Evolutionary conservation across 1,139 yeast species (phyloP), one percentile per base, ranked within the genome.

Genomic region (Spathaspora sp.): DNA sequence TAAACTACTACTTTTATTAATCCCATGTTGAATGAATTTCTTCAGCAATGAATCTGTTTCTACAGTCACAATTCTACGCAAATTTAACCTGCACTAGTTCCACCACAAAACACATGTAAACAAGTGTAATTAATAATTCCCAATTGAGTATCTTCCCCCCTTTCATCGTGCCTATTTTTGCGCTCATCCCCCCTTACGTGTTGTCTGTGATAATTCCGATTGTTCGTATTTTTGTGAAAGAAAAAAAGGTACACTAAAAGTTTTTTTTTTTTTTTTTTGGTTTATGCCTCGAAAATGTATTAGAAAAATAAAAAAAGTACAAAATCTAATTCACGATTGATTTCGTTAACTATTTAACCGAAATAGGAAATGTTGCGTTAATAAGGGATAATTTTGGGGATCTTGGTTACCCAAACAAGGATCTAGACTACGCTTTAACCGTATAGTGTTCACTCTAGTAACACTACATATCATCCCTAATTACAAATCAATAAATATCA

Each of bases 341-440:
- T n/a, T 31, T 31, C 18, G 18, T 15, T 31, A 34, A 10, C 27
- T 11, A 37, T 37, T 37, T 20, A 20, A 10, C 39, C 39, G 27
- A 37, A 37, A 20, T 37, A 37, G 39, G 39, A 37, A 37, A 37
- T 34, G n/a, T 26, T 26, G 29, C 23, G 7, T n/a, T 20, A 20
- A 7, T 20, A 20, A 20, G 23, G 23, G 23, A 20, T 4, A 20
- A 20, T 20, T 4, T 4, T 4, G 7, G 23, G 23, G 7, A 20
- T 20, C 23, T 20, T 20, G 23, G 7, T 20, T 20, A 20, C 23
- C 23, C 23, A 20, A 24, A 20, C 23, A 20, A 20, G 7, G 23
- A 4, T 20, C 23, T 20, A 7, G 23, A 7, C 23, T n/a, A n/a
- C n/a, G n/a, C n/a, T n/a, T n/a, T n/a, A n/a, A n/a, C n/a, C n/a